phyloP scores from a whole-genome alignment of 805 yeast genomes.

The Novakomyces olei region DNA sequence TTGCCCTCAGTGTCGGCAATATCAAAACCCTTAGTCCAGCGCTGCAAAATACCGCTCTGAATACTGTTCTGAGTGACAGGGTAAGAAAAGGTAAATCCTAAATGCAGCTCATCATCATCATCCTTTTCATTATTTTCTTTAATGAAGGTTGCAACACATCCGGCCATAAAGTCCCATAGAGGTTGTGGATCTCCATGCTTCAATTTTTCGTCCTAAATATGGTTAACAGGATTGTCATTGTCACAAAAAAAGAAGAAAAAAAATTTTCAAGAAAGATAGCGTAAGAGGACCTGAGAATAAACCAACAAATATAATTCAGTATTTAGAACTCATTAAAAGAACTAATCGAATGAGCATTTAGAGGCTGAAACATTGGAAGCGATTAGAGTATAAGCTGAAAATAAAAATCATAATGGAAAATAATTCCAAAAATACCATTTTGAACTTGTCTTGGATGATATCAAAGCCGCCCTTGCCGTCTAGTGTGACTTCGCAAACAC shows the following conservation, averaged over 20 bases:
- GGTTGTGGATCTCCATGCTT: slow-evolving; percentile 59
- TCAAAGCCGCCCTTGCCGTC: slow-evolving; percentile 70
- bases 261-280: slow-evolving; percentile 13
- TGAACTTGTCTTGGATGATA: slow-evolving; percentile 66
- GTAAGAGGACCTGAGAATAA: no score
- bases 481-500: slow-evolving; percentile 72
- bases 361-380: no score
- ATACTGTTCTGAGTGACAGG: slow-evolving; percentile 56
- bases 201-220: slow-evolving; percentile 27
- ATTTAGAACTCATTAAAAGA: no score
- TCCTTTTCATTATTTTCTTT: slow-evolving; percentile 46
- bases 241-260: not conserved
- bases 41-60: slow-evolving; percentile 67
- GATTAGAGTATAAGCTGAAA: no score
- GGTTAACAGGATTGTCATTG: no score
- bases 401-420: no score
- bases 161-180: slow-evolving; percentile 72
- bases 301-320: no score
- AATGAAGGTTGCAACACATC: slow-evolving; percentile 49
- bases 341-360: no score
- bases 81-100: slow-evolving; percentile 89
- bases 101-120: slow-evolving; percentile 33
- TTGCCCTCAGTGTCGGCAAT: slow-evolving; percentile 17
- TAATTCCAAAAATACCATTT: no score
- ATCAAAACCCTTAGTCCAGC: slow-evolving; percentile 97